Conservation (phyloP, 177 flowering plant genomes). For the Vitis hybrid region DNA sequence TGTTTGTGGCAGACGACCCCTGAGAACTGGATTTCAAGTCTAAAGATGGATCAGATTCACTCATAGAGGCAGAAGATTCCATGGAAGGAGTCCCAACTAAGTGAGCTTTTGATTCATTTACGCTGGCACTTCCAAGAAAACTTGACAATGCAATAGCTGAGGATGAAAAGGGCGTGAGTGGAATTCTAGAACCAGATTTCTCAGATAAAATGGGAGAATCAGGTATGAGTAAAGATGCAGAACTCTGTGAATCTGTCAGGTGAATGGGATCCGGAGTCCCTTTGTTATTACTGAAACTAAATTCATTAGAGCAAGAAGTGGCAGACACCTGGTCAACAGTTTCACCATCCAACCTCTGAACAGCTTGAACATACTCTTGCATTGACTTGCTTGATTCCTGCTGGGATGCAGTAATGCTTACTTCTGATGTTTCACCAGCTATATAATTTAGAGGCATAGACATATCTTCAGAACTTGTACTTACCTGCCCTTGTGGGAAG, state of each 20-base stretch:
- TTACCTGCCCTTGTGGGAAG: conserved; percentile 74
- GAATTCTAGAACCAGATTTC: conserved; percentile 54
- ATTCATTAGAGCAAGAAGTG: conserved; percentile 47
- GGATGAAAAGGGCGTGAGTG: conserved; percentile 50
- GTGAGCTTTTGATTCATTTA: conserved; percentile 46
- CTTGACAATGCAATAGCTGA: conserved; percentile 76
- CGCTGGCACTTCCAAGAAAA: conserved; percentile 68
- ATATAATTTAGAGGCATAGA: conserved; percentile 21
- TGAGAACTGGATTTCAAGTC: conserved; percentile 62
- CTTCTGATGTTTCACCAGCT: conserved; percentile 35
- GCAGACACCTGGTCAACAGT: conserved; percentile 43
- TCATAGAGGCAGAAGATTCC: conserved; percentile 57
- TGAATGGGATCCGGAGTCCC: conserved; percentile 25
- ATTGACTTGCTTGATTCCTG: conserved; percentile 29
- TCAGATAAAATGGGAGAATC: conserved; percentile 78
- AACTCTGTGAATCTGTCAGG: conserved; percentile 62
- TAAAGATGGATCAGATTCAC: conserved; percentile 57
- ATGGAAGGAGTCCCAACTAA: conserved; percentile 52
- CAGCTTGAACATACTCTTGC: conserved; percentile 30
- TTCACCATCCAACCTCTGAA: conserved; percentile 43
- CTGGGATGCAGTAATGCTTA: conserved; percentile 15
- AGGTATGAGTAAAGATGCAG: conserved; percentile 44
- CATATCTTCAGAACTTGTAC: conserved; percentile 79
- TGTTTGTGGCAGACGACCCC: conserved; percentile 44
- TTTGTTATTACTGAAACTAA: conserved; percentile 32